Evolutionary conservation across 2,329 filamentous ascomycete genomes (phyloP).

Genomic region (Stromatinia cepivora): DNA sequence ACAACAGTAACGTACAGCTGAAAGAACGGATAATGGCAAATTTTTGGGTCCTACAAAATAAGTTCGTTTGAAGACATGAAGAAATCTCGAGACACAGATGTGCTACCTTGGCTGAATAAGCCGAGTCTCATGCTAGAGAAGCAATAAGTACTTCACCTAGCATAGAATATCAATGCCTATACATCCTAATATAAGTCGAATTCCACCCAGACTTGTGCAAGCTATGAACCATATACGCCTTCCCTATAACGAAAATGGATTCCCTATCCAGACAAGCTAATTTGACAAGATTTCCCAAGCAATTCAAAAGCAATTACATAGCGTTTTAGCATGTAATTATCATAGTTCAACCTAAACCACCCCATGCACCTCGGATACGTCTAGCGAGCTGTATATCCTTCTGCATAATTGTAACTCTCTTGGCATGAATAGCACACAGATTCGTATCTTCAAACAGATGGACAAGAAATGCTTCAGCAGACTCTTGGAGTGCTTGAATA

Average conservation of each 20-base stretch:
- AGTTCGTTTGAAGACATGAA: background rate
- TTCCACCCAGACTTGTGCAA: constrained; percentile 9
- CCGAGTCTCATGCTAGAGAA: background rate
- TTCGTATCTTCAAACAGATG: constrained; percentile 97
- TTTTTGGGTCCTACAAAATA: background rate
- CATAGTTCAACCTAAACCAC: constrained; percentile 55
- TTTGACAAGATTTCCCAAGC: constrained; percentile 1
- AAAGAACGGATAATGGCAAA: background rate
- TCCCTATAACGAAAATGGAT: background rate
- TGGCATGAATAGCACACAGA: constrained; percentile 94
- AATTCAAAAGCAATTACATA: constrained; percentile 1
- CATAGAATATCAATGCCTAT: background rate
- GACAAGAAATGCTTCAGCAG: constrained; percentile 92
- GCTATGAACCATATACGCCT: constrained; percentile 14
- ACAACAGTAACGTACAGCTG: constrained; percentile 39
- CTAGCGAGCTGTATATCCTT: constrained; percentile 95
- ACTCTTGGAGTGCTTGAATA: constrained; percentile 89
- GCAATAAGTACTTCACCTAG: background rate
- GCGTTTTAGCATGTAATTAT: background rate
- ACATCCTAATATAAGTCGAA: constrained; percentile 3
- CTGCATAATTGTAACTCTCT: constrained; percentile 95
- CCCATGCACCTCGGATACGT: constrained; percentile 76
- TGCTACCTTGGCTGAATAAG: constrained; percentile 9
- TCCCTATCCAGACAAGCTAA: constrained; percentile 8
- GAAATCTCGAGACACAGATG: constrained; percentile 1